These are phyloP conservation scores for Mycena sp. DNA, from an alignment of 1,284 basidiomycete genomes.

Conservation along the genomic window DNA sequence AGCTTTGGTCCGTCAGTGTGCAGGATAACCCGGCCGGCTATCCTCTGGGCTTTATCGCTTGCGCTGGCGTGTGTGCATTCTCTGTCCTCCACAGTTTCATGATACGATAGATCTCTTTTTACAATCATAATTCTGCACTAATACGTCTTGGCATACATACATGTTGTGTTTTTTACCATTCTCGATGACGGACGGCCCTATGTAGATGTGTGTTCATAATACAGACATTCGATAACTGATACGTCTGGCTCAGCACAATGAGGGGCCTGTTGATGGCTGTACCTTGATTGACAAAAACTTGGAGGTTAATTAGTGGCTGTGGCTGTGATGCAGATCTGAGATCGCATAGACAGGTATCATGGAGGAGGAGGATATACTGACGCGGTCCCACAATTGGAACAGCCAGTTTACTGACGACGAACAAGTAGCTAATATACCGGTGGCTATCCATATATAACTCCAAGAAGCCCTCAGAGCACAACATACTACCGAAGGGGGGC, in stretches of 20 bases:
- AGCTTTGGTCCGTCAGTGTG: conserved; percentile 84
- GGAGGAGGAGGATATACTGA: too few species aligned
- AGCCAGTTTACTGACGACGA: too few species aligned
- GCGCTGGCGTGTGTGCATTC: conserved; percentile 65
- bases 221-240: not conserved
- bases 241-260: not conserved
- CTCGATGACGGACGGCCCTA: conserved; percentile 2
- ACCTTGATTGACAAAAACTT: not conserved
- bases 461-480: too few species aligned
- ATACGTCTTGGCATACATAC: not conserved
- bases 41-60: conserved; percentile 76
- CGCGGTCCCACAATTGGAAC: too few species aligned
- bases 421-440: too few species aligned
- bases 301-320: conserved; percentile 14
- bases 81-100: conserved; percentile 77
- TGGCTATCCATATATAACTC: too few species aligned
- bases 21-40: conserved; percentile 75
- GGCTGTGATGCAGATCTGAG: not conserved
- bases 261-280: too few species aligned
- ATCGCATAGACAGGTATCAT: too few species aligned
- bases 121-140: not conserved
- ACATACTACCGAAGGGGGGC: too few species aligned
- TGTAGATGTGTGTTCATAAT: not conserved
- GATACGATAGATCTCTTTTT: conserved; percentile 61
- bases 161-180: not conserved